A percentile compares a stretch with the other conserved stretches of the same genome.
These are phyloP conservation scores for Diutina sp. DNA, from an alignment of 1,139 yeast genomes.

Conservation along the genomic window DNA sequence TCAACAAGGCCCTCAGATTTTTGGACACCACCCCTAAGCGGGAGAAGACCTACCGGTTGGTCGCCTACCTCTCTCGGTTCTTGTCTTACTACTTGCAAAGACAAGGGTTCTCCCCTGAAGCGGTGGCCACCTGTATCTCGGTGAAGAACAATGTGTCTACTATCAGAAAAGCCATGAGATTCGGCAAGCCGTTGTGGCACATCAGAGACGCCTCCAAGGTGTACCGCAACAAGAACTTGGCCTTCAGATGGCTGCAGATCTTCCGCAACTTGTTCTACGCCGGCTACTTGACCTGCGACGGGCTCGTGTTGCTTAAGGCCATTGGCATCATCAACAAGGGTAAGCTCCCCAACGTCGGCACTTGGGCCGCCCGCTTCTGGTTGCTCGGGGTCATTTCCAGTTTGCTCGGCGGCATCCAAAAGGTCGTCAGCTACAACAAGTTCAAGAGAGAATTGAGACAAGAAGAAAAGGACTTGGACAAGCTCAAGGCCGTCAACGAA, in stretches of 20 bases:
- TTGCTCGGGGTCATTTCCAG: slow-evolving; percentile 48
- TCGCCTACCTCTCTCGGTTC: slow-evolving; percentile 75
- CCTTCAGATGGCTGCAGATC: slow-evolving; percentile 44
- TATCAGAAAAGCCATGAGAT: slow-evolving; percentile 75
- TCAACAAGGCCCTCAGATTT: slow-evolving; percentile 48
- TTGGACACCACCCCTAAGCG: slow-evolving; percentile 54
- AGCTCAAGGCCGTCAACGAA: slow-evolving; percentile 11
- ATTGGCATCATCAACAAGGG: slow-evolving; percentile 26
- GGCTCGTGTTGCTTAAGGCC: slow-evolving; percentile 56
- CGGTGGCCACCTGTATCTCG: slow-evolving; percentile 37
- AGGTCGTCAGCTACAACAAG: not conserved
- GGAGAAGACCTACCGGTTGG: slow-evolving; percentile 69
- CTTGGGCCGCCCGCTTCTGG: slow-evolving; percentile 62
- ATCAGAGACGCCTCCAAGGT: slow-evolving; percentile 58
- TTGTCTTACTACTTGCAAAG: slow-evolving; percentile 50
- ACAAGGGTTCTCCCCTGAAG: slow-evolving; percentile 41
- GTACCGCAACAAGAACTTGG: slow-evolving; percentile 62
- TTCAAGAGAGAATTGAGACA: not conserved
- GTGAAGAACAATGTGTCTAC: slow-evolving; percentile 50
- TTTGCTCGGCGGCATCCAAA: not conserved
- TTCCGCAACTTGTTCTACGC: slow-evolving; percentile 63
- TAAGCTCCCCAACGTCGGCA: slow-evolving; percentile 22
- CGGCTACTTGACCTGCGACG: slow-evolving; percentile 64
- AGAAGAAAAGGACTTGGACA: slow-evolving; percentile 19
- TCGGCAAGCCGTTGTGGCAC: slow-evolving; percentile 72